Evolutionary conservation across 305 asterid species (phyloP), one percentile per base, ranked within the genome.

Genomic region (Fraxinus xanthoxyloides): DNA sequence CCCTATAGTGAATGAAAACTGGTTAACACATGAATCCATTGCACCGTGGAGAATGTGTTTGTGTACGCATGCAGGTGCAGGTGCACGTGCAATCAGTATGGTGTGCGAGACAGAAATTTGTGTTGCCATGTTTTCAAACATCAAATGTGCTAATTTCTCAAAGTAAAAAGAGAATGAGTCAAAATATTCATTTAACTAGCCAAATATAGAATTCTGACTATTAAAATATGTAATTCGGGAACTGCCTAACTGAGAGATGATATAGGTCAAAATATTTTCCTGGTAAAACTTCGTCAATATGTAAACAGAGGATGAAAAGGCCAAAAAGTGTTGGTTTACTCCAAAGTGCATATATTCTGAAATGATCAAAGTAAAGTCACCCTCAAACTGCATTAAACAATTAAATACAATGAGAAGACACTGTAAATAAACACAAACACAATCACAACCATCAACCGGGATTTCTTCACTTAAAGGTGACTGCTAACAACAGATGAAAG

Each of bases 401-500:
- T 77, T 28, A 21, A 51, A 51, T 6, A 51, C 10, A 9, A 40
- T 36, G 28, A 77, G 43, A 63, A 24, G 23, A 40, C 24, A 31
- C 40, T 12, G 36, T 69, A 9, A 2, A 40, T 40, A 40, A 40
- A 40, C 48, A 40, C 48, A 40, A 9, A 40, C 23, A 69, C 32
- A 12, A 28, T 31, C 15, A 19, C 82, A 77, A 74, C 40, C 30
- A 81, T 54, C 79, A 84, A 80, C 77, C 34, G 72, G 17, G 56
- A 70, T 21, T 34, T 7, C 43, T 32, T 35, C 40, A 61, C 77
- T 32, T 72, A 80, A 81, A 13, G 59, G 36, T 7, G 26, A 36
- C 32, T 40, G 77, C 13, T 12, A 31, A 79, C n/a, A 74, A 48
- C 12, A 36, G 56, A 75, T 28, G 38, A 48, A 67, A 61, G 75